Evolutionary conservation across 768 basidiomycete genomes (phyloP).

Genomic region (Clavulina sp.): DNA sequence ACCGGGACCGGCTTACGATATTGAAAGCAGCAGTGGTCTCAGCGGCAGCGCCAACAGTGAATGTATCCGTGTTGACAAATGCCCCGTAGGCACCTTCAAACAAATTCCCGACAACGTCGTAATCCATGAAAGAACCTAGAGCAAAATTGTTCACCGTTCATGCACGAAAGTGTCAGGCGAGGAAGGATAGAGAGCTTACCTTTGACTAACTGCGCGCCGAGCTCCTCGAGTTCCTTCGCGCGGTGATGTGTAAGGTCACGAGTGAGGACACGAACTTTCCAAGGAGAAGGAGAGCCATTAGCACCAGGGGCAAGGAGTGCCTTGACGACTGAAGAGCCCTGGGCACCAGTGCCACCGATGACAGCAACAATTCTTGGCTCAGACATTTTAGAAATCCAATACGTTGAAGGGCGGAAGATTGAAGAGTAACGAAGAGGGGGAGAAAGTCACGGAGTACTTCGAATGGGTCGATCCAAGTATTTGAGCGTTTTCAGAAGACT

Average conservation of each 20-base stretch:
- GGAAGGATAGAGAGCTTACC: constrained; percentile 14
- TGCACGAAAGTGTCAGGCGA: neutral
- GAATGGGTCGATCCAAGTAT: too few species aligned
- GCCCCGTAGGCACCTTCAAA: constrained; percentile 19
- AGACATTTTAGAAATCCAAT: too few species aligned
- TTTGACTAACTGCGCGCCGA: constrained; percentile 24
- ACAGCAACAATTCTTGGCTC: too few species aligned
- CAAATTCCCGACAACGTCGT: constrained; percentile 20
- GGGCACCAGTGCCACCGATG: constrained; percentile 7
- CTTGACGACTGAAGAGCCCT: constrained; percentile 2
- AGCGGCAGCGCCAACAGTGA: constrained; percentile 26
- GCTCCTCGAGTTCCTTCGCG: constrained; percentile 22
- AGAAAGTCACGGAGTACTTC: too few species aligned
- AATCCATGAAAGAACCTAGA: constrained; percentile 22
- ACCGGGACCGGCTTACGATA: too few species aligned
- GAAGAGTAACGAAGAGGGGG: too few species aligned
- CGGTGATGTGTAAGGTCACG: constrained; percentile 20
- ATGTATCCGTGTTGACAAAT: constrained; percentile 24
- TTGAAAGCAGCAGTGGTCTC: constrained; percentile 26
- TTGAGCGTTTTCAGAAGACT: too few species aligned
- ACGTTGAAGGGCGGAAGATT: too few species aligned
- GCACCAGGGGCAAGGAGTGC: neutral
- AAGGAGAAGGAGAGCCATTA: neutral
- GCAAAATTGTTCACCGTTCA: neutral
- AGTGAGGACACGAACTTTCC: constrained; percentile 24